phyloP scores from a whole-genome alignment of 2,329 filamentous ascomycete species.

The Pseudomassariella vexata region DNA sequence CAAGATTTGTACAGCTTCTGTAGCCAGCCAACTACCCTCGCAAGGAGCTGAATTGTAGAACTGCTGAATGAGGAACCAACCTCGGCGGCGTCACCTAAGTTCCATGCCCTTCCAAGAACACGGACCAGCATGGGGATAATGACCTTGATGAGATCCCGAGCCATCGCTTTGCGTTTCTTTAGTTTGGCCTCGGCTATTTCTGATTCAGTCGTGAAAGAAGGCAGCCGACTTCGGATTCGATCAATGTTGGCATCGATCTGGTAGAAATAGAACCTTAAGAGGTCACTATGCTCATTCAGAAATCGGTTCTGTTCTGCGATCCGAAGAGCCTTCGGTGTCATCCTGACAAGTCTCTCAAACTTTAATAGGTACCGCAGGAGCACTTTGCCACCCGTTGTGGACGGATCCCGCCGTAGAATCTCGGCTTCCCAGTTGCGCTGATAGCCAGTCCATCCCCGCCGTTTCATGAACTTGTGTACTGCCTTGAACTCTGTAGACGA shows the following conservation, averaged over 20 bases:
- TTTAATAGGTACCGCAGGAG: slow-evolving; percentile 15
- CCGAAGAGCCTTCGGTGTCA: slow-evolving; percentile 12
- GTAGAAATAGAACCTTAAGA: slow-evolving; percentile 18
- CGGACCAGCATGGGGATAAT: slow-evolving; percentile 20
- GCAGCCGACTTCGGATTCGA: slow-evolving; percentile 14
- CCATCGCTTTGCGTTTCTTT: slow-evolving; percentile 13
- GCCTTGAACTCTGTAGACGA: slow-evolving; percentile 6
- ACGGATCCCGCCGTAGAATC: slow-evolving; percentile 9
- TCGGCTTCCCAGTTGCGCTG: slow-evolving; percentile 13
- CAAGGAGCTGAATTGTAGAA: slow-evolving; percentile 15
- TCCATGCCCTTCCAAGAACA: slow-evolving; percentile 18
- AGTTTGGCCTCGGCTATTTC: slow-evolving; percentile 6
- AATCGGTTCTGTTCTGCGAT: slow-evolving; percentile 20
- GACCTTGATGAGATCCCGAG: slow-evolving; percentile 14
- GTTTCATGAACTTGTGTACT: slow-evolving; percentile 14
- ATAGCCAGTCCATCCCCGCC: slow-evolving; percentile 14
- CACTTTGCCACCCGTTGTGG: slow-evolving; percentile 12
- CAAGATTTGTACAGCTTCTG: slow-evolving; percentile 14
- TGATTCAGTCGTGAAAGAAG: slow-evolving; percentile 5
- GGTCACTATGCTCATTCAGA: slow-evolving; percentile 13
- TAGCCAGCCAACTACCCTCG: slow-evolving; percentile 16
- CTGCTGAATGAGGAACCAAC: slow-evolving; percentile 14
- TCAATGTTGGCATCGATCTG: slow-evolving; percentile 13
- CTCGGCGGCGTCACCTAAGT: slow-evolving; percentile 15
- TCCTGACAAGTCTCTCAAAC: slow-evolving; percentile 16